Evolutionary conservation across 192 early-diverging fungal species (phyloP).

Genomic region (Coemansia sp.): DNA sequence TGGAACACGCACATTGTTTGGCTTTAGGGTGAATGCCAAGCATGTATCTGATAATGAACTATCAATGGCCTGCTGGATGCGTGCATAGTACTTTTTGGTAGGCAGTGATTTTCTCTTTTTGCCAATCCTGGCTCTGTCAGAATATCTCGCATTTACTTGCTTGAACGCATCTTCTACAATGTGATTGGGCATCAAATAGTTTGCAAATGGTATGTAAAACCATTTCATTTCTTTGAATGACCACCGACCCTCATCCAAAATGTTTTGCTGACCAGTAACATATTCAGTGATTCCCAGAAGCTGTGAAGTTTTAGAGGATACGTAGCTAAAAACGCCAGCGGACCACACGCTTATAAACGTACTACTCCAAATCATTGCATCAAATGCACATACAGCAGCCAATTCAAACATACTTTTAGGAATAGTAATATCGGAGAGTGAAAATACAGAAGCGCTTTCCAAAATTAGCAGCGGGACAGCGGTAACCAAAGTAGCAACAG

Average conservation of each 20-base stretch:
- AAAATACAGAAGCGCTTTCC: neutral
- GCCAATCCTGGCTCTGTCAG: constrained; percentile 1
- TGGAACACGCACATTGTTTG: constrained; percentile 8
- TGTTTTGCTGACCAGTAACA: constrained; percentile 4
- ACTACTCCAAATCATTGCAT: too few species aligned
- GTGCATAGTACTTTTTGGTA: constrained; percentile 3
- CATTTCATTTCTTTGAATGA: neutral
- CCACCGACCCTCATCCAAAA: constrained; percentile 12
- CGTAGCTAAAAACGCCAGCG: neutral
- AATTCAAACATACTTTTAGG: neutral
- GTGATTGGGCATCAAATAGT: neutral
- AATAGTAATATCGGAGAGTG: neutral
- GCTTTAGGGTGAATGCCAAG: constrained; percentile 6
- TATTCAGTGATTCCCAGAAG: constrained; percentile 10
- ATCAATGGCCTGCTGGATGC: constrained; percentile 6
- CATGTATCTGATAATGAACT: neutral
- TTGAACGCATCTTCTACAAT: constrained; percentile 6
- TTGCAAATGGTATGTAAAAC: neutral
- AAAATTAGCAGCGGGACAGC: neutral
- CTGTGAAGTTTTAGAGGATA: neutral
- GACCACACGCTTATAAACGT: too few species aligned
- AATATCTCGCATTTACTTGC: too few species aligned
- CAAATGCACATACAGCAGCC: too few species aligned
- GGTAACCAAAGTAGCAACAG: neutral
- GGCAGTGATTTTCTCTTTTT: neutral